phyloP scores from a whole-genome alignment of 2,329 filamentous ascomycete genomes.

The Talaromyces albobiverticillius region DNA sequence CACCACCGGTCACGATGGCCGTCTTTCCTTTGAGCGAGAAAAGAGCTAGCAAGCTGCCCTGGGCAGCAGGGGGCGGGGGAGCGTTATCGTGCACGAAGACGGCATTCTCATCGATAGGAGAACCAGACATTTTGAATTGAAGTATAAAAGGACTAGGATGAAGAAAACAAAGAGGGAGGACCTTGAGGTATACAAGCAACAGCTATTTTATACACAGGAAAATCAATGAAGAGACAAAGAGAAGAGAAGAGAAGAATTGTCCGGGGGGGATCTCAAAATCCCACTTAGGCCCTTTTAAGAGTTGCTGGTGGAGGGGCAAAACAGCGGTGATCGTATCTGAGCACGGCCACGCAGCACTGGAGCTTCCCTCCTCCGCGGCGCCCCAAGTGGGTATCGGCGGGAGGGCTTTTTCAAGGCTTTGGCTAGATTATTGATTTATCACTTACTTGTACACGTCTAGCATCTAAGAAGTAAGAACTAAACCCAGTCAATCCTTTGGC shows the following conservation, averaged over 20 bases:
- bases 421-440: too few relatives aligned
- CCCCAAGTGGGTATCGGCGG: conserved; percentile 13
- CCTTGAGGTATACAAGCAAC: not conserved
- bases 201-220: not conserved
- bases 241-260: conserved; percentile 1
- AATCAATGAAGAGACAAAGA: not conserved
- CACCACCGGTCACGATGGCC: conserved; percentile 68
- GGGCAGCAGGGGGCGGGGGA: conserved; percentile 32
- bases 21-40: conserved; percentile 70
- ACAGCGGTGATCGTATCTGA: conserved; percentile 13
- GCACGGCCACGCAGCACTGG: conserved; percentile 1
- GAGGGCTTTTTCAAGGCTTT: not conserved
- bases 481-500: not conserved
- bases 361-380: not conserved
- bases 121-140: conserved; percentile 30
- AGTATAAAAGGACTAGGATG: not conserved
- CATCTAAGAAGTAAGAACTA: not conserved
- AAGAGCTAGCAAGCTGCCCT: conserved; percentile 57
- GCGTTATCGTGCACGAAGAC: conserved; percentile 59
- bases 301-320: conserved; percentile 12
- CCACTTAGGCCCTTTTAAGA: conserved; percentile 1
- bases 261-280: not conserved
- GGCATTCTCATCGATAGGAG: conserved; percentile 37
- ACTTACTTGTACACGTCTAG: too few relatives aligned
- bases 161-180: not conserved